These are phyloP conservation scores for Chaetomium olivaceum DNA, from an alignment of 2,329 filamentous ascomycete species.

Conservation along the genomic window DNA sequence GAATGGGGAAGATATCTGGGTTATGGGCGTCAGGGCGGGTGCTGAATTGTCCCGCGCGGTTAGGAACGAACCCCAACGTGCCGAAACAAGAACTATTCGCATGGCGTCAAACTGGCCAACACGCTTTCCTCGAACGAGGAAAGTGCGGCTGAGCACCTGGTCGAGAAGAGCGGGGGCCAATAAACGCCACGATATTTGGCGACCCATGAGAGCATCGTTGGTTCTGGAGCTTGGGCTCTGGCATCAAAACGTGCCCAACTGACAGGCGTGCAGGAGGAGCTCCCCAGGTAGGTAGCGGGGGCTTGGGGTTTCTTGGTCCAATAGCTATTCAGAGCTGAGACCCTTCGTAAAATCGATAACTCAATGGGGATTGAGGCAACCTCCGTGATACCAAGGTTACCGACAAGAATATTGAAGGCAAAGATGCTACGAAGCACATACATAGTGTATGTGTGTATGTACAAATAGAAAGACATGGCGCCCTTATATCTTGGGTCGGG, in stretches of 20 bases:
- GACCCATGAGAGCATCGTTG: constrained; percentile 7
- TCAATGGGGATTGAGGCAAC: not conserved
- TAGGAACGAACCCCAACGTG: not conserved
- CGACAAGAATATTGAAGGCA: not conserved
- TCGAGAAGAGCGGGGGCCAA: constrained; percentile 17
- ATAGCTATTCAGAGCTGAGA: not conserved
- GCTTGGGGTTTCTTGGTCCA: not conserved
- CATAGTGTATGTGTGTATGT: too few relatives aligned
- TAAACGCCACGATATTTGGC: constrained; percentile 10
- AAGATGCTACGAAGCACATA: too few relatives aligned
- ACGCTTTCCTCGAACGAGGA: constrained; percentile 24
- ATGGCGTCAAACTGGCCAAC: constrained; percentile 6
- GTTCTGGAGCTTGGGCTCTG: not conserved
- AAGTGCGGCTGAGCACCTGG: constrained; percentile 22
- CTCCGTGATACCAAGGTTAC: not conserved
- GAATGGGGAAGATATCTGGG: not conserved
- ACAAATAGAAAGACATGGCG: too few relatives aligned
- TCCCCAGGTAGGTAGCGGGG: not conserved
- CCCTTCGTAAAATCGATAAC: not conserved
- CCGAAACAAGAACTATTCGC: constrained; percentile 10
- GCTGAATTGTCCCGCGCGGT: constrained; percentile 19
- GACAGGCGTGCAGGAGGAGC: not conserved
- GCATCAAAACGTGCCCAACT: not conserved
- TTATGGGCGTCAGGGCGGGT: constrained; percentile 16
- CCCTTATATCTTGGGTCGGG: not conserved